These are phyloP conservation scores for Neonectria punicea DNA, from an alignment of 2,329 filamentous ascomycete genomes.

Conservation along the genomic window DNA sequence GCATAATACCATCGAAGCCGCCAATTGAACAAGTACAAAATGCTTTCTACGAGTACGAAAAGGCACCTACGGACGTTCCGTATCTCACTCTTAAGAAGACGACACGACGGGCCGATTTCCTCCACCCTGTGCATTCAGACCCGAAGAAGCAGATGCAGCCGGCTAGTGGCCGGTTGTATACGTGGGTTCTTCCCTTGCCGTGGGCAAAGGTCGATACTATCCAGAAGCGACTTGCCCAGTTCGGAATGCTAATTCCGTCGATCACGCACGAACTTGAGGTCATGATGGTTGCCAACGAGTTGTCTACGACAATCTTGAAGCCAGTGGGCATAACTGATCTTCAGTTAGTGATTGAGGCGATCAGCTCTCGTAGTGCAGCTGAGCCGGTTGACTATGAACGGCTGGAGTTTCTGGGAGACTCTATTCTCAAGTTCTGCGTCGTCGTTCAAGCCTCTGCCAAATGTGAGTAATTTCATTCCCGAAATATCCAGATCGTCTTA, in stretches of 20 bases:
- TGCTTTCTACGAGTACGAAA: slow-evolving; percentile 49
- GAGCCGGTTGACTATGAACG: slow-evolving; percentile 79
- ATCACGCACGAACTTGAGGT: slow-evolving; percentile 77
- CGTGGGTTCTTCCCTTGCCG: slow-evolving; percentile 56
- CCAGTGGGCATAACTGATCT: slow-evolving; percentile 63
- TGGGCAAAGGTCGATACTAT: slow-evolving; percentile 63
- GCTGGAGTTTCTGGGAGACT: slow-evolving; percentile 89
- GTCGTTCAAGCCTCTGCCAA: slow-evolving; percentile 70
- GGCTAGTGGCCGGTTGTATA: slow-evolving; percentile 55
- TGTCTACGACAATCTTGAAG: slow-evolving; percentile 56
- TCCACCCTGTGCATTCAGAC: slow-evolving; percentile 54
- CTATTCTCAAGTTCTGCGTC: slow-evolving; percentile 79
- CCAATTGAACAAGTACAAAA: slow-evolving; percentile 51
- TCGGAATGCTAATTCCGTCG: slow-evolving; percentile 75
- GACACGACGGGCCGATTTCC: slow-evolving; percentile 67
- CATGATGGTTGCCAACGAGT: slow-evolving; percentile 68
- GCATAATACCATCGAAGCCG: slow-evolving; percentile 58
- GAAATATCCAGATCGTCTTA: neutral
- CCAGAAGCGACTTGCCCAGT: slow-evolving; percentile 55
- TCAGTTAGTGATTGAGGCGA: slow-evolving; percentile 71
- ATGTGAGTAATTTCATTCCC: slow-evolving; percentile 50
- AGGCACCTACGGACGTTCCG: slow-evolving; percentile 55
- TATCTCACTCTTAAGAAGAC: slow-evolving; percentile 62
- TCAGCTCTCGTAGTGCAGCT: slow-evolving; percentile 71
- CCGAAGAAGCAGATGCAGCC: slow-evolving; percentile 12